Percentiles rank a stretch among this genome's conserved stretches.
Evolutionary conservation across 345 rosid genomes (phyloP).

Genomic region (Pistacia integerrima): DNA sequence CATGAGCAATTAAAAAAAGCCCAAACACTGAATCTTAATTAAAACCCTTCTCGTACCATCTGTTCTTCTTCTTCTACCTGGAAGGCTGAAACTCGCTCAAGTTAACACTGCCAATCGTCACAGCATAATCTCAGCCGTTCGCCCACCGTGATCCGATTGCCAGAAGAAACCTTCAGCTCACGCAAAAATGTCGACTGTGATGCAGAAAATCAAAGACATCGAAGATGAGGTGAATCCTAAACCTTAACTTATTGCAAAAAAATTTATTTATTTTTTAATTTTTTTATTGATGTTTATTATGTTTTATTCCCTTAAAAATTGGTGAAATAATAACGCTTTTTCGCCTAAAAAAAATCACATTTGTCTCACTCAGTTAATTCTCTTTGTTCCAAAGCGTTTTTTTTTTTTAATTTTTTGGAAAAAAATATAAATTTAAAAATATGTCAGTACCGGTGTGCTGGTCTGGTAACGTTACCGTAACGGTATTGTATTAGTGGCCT

Average conservation of each 20-base stretch:
- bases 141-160: background rate
- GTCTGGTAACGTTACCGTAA: too few species aligned
- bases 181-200: slow-evolving; percentile 70
- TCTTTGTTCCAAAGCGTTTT: too few species aligned
- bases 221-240: slow-evolving; percentile 69
- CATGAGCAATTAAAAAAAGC: background rate
- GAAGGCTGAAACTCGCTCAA: background rate
- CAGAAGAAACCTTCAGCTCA: background rate
- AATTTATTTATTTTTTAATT: background rate
- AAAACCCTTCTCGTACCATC: background rate
- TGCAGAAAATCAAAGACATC: slow-evolving; percentile 90
- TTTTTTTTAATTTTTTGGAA: too few species aligned
- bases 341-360: background rate
- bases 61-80: background rate
- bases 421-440: too few species aligned
- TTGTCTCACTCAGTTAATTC: too few species aligned
- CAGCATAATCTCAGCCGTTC: background rate
- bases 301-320: background rate
- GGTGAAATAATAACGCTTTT: background rate
- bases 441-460: too few species aligned
- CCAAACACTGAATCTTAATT: background rate
- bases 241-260: background rate
- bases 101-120: background rate
- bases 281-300: background rate
- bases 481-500: too few species aligned